Evolutionary conservation across 306 rosid species (phyloP).

Genomic region (Medicago lupulina): DNA sequence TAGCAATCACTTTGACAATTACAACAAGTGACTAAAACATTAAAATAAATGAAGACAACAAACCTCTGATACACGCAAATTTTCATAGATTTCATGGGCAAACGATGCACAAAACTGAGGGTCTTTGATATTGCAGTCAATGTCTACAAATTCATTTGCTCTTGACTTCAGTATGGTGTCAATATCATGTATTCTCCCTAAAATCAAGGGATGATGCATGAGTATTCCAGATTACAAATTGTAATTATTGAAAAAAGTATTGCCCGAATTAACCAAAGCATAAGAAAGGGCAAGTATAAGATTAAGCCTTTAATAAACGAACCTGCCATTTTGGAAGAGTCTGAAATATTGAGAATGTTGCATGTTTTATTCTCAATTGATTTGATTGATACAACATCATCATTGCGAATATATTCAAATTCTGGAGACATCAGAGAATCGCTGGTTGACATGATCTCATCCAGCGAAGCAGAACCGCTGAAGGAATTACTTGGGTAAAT

Average conservation of each 20-base stretch:
- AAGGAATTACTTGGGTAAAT: conserved; percentile 50
- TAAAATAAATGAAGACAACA: conserved; percentile 22
- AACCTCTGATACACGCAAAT: conserved; percentile 69
- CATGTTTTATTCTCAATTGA: conserved; percentile 49
- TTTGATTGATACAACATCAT: conserved; percentile 43
- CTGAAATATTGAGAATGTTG: conserved; percentile 43
- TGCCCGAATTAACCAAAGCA: conserved; percentile 26
- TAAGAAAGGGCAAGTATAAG: neutral
- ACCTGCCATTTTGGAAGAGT: conserved; percentile 49
- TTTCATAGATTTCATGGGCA: conserved; percentile 56
- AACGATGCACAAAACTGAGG: conserved; percentile 57
- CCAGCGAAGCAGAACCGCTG: conserved; percentile 32
- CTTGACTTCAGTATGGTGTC: conserved; percentile 35
- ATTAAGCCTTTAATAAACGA: conserved; percentile 36
- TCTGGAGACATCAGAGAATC: conserved; percentile 53
- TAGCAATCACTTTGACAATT: conserved; percentile 8
- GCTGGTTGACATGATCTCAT: conserved; percentile 45
- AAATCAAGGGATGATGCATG: conserved; percentile 22
- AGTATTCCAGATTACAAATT: conserved; percentile 24
- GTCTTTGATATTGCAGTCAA: conserved; percentile 52
- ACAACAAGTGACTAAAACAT: conserved; percentile 13
- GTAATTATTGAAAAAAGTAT: conserved; percentile 4
- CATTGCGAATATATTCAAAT: conserved; percentile 44
- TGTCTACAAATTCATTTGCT: conserved; percentile 43
- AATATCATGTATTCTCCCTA: conserved; percentile 44